Evolutionary conservation across 1,139 yeast genomes (phyloP).

Genomic region (Pichia sp.): DNA sequence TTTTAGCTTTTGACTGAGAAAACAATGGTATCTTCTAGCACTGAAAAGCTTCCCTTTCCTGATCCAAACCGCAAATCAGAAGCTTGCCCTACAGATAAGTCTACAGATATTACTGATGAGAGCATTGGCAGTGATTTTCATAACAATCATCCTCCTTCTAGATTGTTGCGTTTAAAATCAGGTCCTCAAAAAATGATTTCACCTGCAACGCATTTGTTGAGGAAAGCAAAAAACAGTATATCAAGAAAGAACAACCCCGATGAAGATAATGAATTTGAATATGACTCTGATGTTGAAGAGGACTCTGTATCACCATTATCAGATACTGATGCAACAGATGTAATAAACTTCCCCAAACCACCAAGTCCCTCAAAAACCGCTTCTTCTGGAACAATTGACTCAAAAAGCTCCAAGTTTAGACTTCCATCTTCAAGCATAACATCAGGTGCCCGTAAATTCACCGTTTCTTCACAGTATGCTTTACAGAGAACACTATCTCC

Average conservation of each 20-base stretch:
- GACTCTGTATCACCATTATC: not conserved
- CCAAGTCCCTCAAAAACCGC: not conserved
- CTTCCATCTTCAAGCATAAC: not conserved
- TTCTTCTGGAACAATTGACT: not conserved
- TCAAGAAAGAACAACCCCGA: not conserved
- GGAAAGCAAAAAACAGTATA: not conserved
- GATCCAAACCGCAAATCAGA: too few relatives aligned
- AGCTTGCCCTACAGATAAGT: too few relatives aligned
- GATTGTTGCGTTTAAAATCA: not conserved
- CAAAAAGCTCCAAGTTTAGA: not conserved
- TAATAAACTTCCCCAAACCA: not conserved
- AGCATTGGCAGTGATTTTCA: too few relatives aligned
- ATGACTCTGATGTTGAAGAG: not conserved
- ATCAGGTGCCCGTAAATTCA: slow-evolving; percentile 4
- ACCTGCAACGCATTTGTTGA: not conserved
- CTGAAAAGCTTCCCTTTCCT: too few relatives aligned
- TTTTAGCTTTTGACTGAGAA: too few relatives aligned
- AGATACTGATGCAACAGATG: not conserved
- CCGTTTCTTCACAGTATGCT: slow-evolving; percentile 19
- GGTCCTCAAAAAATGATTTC: not conserved
- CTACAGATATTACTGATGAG: not conserved
- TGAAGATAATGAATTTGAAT: not conserved
- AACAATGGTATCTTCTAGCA: too few relatives aligned
- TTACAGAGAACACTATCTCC: slow-evolving; percentile 14
- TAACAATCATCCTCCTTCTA: too few relatives aligned